Conservation (phyloP, 441 rosid genomes). For the Eruca vesicaria region DNA sequence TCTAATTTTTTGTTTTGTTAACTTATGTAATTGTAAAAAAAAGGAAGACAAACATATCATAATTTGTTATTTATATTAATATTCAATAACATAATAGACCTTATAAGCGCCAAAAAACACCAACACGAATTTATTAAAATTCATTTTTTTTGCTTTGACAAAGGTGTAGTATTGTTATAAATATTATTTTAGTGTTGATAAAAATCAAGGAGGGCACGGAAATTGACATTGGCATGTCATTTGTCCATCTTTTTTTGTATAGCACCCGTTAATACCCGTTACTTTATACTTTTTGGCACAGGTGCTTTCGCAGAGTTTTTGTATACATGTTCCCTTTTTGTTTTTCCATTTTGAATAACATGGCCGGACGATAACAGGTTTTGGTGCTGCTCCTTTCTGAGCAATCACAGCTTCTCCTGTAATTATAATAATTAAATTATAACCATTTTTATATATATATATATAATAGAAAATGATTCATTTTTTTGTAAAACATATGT, state of each 20-base stretch:
- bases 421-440: background rate
- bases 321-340: background rate
- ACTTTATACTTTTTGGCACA: background rate
- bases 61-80: background rate
- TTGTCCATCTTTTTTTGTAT: background rate
- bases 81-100: background rate
- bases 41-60: background rate
- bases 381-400: background rate
- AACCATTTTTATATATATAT: background rate
- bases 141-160: background rate
- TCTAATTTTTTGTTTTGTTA: background rate
- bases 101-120: background rate
- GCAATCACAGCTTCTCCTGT: background rate
- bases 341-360: background rate
- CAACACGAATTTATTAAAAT: background rate
- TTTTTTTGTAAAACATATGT: too few relatives aligned
- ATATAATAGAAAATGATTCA: background rate
- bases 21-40: background rate
- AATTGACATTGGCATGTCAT: background rate
- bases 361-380: background rate
- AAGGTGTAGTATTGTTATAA: background rate
- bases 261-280: background rate
- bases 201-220: background rate
- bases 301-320: background rate
- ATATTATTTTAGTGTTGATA: background rate